Conservation (phyloP, 2,329 filamentous ascomycete species). For the Phoma sp. region DNA sequence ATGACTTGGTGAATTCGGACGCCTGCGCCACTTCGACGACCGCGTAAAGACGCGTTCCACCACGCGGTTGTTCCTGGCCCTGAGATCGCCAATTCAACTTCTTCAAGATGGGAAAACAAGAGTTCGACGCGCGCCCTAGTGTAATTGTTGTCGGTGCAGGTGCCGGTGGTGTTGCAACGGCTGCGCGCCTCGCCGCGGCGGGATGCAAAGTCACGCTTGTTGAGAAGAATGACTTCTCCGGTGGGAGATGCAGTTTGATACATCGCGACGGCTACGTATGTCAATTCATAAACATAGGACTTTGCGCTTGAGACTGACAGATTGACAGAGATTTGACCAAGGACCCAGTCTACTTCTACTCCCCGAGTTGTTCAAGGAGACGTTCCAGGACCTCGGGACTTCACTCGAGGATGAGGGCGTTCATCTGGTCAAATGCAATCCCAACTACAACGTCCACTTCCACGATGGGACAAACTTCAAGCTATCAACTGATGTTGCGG, state of each 20-base stretch:
- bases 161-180: slow-evolving; percentile 73
- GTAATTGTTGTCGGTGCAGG: slow-evolving; percentile 65
- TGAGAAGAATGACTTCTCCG: slow-evolving; percentile 78
- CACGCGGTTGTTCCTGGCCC: slow-evolving; percentile 11
- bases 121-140: slow-evolving; percentile 24
- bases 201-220: slow-evolving; percentile 76
- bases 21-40: slow-evolving; percentile 13
- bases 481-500: slow-evolving; percentile 70
- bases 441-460: slow-evolving; percentile 79
- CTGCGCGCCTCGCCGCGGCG: slow-evolving; percentile 72
- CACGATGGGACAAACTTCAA: slow-evolving; percentile 69
- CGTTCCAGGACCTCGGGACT: slow-evolving; percentile 72
- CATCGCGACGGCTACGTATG: slow-evolving; percentile 63
- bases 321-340: slow-evolving; percentile 70
- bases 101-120: slow-evolving; percentile 17
- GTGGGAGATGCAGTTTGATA: slow-evolving; percentile 73
- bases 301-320: slow-evolving; percentile 5
- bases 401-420: slow-evolving; percentile 70
- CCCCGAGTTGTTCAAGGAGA: slow-evolving; percentile 72
- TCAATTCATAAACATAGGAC: background rate
- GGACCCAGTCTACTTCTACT: slow-evolving; percentile 76
- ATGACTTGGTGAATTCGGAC: slow-evolving; percentile 20
- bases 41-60: slow-evolving; percentile 16
- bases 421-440: slow-evolving; percentile 72
- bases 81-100: slow-evolving; percentile 12